phyloP scores from a whole-genome alignment of 192 early-diverging fungal genomes.

The Rhizophagus prolifer region DNA sequence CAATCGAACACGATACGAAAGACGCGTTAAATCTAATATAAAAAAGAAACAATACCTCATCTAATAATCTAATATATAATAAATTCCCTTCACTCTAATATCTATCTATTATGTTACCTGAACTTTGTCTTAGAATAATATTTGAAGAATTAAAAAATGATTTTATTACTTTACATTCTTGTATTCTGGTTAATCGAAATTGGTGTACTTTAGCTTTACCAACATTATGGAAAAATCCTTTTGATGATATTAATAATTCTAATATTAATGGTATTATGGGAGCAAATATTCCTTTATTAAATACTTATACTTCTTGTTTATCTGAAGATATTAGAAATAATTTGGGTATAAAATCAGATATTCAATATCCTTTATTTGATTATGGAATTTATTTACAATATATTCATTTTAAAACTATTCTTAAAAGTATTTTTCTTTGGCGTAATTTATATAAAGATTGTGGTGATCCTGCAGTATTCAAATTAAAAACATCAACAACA shows the following conservation, averaged over 20 bases:
- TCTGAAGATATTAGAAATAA: background rate
- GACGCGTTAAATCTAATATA: too few species aligned
- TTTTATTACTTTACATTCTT: background rate
- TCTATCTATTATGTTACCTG: background rate
- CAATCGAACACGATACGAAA: too few species aligned
- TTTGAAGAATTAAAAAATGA: background rate
- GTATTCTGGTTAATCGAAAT: background rate
- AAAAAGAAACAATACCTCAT: too few species aligned
- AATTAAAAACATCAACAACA: background rate
- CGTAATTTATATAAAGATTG: background rate
- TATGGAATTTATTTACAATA: background rate
- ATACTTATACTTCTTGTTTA: background rate
- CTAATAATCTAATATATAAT: too few species aligned
- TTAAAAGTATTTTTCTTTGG: background rate
- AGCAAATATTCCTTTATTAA: background rate
- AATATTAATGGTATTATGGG: background rate
- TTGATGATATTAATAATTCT: background rate
- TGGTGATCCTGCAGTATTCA: background rate
- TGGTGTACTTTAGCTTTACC: slow-evolving; percentile 1
- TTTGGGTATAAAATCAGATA: background rate
- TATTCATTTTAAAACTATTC: background rate
- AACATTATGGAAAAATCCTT: background rate
- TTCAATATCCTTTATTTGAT: background rate
- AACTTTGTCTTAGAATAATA: background rate
- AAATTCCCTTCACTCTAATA: too few species aligned